Conservation (phyloP, 129 eudicot genomes). For the Erigeron canadensis region DNA sequence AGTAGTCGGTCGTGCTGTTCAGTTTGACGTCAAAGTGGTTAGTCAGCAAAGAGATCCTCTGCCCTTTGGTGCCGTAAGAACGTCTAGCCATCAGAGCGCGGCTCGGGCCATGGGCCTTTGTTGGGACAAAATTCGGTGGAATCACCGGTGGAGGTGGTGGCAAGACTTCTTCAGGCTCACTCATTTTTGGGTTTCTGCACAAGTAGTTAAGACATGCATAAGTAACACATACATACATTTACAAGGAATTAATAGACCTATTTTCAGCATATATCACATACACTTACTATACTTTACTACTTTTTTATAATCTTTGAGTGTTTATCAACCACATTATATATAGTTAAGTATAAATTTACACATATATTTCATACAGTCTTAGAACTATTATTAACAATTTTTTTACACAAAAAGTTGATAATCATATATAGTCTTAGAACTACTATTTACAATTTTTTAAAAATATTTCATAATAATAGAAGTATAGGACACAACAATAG, state of each 20-base stretch:
- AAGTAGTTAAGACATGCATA: not conserved
- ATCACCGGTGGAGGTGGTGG: slow-evolving; percentile 56
- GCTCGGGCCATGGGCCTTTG: slow-evolving; percentile 10
- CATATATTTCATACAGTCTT: no score
- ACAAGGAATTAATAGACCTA: not conserved
- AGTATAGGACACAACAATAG: no score
- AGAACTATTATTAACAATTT: no score
- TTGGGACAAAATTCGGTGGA: slow-evolving; percentile 33
- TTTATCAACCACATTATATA: no score
- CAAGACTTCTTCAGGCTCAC: slow-evolving; percentile 7
- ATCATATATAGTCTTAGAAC: no score
- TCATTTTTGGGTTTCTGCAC: slow-evolving; percentile 12
- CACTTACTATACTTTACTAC: no score
- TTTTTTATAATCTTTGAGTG: no score
- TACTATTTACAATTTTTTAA: no score
- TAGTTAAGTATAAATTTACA: no score
- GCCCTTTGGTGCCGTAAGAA: slow-evolving; percentile 43
- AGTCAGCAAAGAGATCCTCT: slow-evolving; percentile 34
- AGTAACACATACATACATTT: not conserved
- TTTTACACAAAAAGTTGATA: no score
- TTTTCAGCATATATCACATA: no score
- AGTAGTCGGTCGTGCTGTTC: slow-evolving; percentile 33
- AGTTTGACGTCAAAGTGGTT: slow-evolving; percentile 54
- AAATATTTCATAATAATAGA: no score
- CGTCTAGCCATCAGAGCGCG: slow-evolving; percentile 36